Percentiles rank a stretch among this genome's conserved stretches.
Evolutionary conservation across 2,329 filamentous ascomycete genomes (phyloP).

Genomic region (Fusarium coicis): DNA sequence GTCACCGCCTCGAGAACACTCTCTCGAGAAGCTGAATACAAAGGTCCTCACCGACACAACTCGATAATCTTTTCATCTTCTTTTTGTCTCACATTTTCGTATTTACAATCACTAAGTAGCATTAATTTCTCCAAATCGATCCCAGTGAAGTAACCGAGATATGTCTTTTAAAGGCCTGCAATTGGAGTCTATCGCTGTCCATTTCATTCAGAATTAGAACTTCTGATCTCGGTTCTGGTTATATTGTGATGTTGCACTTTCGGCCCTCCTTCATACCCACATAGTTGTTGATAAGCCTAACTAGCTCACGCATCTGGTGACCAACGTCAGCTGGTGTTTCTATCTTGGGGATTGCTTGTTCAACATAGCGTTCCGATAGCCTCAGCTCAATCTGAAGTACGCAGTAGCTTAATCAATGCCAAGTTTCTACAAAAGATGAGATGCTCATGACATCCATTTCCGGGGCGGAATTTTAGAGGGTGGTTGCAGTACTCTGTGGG

Average conservation of each 20-base stretch:
- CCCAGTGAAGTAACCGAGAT: constrained; percentile 26
- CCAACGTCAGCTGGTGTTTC: constrained; percentile 16
- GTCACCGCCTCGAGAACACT: constrained; percentile 22
- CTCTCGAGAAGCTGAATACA: not conserved
- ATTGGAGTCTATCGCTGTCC: not conserved
- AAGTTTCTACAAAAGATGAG: constrained; percentile 22
- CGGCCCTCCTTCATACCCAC: constrained; percentile 21
- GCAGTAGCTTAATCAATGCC: constrained; percentile 25
- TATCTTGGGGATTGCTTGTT: constrained; percentile 20
- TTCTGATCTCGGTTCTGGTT: constrained; percentile 31
- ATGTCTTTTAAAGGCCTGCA: constrained; percentile 4
- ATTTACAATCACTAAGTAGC: not conserved
- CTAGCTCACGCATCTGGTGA: constrained; percentile 21
- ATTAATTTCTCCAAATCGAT: constrained; percentile 11
- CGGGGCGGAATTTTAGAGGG: not conserved
- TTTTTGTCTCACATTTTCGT: not conserved
- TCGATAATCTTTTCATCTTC: not conserved
- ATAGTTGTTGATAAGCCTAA: constrained; percentile 11
- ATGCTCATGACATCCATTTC: constrained; percentile 16
- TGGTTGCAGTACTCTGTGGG: constrained; percentile 19
- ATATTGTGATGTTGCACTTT: constrained; percentile 24
- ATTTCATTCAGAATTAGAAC: constrained; percentile 29
- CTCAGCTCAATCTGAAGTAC: not conserved
- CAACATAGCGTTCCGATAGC: constrained; percentile 9
- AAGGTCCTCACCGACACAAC: constrained; percentile 9